A percentile compares a stretch with the other conserved stretches of the same genome.
Evolutionary conservation across 176 grass and related monocot genomes (phyloP).

Genomic region (Aegilops speltoides): DNA sequence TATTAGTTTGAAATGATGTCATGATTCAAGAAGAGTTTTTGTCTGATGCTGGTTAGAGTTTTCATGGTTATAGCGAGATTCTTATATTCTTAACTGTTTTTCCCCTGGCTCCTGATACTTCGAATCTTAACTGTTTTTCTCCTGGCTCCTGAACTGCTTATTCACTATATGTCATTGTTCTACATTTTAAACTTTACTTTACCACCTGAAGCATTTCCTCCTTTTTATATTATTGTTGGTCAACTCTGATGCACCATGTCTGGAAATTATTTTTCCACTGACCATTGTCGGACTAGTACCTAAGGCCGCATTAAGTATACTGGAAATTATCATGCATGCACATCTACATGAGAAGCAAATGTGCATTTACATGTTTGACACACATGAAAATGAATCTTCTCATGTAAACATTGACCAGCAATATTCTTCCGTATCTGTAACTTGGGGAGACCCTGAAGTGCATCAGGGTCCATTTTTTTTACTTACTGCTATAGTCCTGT

Average conservation of each 20-base stretch:
- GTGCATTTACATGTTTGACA: not conserved
- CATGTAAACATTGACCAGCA: not conserved
- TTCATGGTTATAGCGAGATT: not conserved
- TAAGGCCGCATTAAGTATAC: not conserved
- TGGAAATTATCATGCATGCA: not conserved
- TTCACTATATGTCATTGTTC: not conserved
- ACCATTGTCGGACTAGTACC: not conserved
- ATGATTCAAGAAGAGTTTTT: not conserved
- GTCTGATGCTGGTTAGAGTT: not conserved
- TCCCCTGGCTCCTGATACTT: not conserved
- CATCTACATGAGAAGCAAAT: not conserved
- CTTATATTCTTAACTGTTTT: not conserved
- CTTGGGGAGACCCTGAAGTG: too few species aligned
- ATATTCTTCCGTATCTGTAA: not conserved
- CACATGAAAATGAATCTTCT: not conserved
- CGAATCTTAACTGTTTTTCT: not conserved
- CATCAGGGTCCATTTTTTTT: too few species aligned
- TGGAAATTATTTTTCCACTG: not conserved
- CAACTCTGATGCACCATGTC: not conserved
- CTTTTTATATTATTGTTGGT: not conserved
- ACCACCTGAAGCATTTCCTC: not conserved
- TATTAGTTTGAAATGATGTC: not conserved
- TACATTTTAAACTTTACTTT: not conserved
- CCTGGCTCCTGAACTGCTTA: not conserved
- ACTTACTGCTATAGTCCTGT: too few species aligned